Conservation (phyloP, 305 asterid species). For the Fraxinus sp. region DNA sequence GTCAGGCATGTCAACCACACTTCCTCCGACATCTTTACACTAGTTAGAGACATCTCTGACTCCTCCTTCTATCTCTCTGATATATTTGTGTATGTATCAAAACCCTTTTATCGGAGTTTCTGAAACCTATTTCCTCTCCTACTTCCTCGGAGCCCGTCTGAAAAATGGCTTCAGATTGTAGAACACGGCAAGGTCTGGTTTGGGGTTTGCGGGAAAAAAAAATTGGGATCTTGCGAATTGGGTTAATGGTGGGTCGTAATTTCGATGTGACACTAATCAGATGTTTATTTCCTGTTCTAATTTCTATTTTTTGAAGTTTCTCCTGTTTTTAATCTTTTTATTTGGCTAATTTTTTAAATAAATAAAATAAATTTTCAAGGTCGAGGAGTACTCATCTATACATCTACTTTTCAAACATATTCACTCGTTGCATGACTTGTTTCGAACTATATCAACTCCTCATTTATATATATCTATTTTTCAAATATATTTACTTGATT, state of each 20-base stretch:
- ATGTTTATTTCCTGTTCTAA: not conserved
- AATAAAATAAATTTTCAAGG: too few species aligned
- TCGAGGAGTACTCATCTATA: too few species aligned
- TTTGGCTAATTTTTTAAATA: not conserved
- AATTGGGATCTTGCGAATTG: conserved; percentile 25
- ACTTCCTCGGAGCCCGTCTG: not conserved
- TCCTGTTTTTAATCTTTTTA: too few species aligned
- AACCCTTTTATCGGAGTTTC: not conserved
- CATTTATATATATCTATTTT: too few species aligned
- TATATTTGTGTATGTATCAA: not conserved
- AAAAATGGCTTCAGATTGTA: conserved; percentile 23
- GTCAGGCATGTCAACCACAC: conserved; percentile 96
- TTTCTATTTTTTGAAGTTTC: not conserved
- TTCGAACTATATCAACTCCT: too few species aligned
- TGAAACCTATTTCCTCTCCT: not conserved
- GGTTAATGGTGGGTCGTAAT: conserved; percentile 28
- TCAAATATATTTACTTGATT: not conserved
- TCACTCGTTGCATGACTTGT: too few species aligned
- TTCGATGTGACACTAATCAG: not conserved
- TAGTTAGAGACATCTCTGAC: conserved; percentile 69
- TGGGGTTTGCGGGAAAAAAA: conserved; percentile 24
- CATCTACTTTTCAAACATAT: too few species aligned
- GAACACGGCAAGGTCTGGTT: not conserved
- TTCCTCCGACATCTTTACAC: conserved; percentile 96
- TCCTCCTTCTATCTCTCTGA: not conserved